Evolutionary conservation across 257 asterid genomes (phyloP).

Genomic region (Marsdenia floribunda): DNA sequence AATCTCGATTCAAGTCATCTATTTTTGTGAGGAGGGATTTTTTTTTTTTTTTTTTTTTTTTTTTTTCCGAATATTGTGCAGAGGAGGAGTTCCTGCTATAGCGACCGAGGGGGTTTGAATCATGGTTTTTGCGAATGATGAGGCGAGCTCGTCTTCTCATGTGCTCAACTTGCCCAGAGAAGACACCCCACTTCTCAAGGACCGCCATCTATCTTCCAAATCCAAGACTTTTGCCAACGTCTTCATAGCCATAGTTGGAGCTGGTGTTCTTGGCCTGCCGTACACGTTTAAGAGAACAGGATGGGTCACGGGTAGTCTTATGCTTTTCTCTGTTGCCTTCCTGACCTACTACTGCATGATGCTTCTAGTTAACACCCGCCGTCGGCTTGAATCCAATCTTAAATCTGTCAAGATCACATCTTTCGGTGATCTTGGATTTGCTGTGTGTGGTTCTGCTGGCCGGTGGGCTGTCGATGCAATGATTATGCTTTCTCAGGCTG

Average conservation of each 20-base stretch:
- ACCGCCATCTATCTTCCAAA: slow-evolving; percentile 50
- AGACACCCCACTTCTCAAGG: slow-evolving; percentile 55
- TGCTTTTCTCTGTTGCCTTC: slow-evolving; percentile 53
- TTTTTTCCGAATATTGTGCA: too few species aligned
- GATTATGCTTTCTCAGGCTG: slow-evolving; percentile 82
- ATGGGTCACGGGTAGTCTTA: slow-evolving; percentile 54
- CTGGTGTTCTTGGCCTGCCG: slow-evolving; percentile 91
- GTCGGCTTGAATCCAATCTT: slow-evolving; percentile 39
- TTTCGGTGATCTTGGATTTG: slow-evolving; percentile 82
- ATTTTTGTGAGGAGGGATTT: not conserved
- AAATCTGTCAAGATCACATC: slow-evolving; percentile 44
- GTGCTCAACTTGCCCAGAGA: slow-evolving; percentile 48
- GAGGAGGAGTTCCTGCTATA: not conserved
- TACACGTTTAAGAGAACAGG: slow-evolving; percentile 90
- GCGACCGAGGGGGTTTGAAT: not conserved
- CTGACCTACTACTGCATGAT: slow-evolving; percentile 80
- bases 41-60: too few species aligned
- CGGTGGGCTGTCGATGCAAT: slow-evolving; percentile 65
- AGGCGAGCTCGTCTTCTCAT: slow-evolving; percentile 51
- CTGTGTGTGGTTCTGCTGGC: slow-evolving; percentile 65
- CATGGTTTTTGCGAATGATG: slow-evolving; percentile 34
- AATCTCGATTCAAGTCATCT: not conserved
- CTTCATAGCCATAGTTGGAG: slow-evolving; percentile 78
- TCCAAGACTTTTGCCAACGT: slow-evolving; percentile 80
- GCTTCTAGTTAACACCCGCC: slow-evolving; percentile 59